Base-by-base conservation (phyloP, 192 early-diverging fungal genomes). In the Coemansia sp. region DNA sequence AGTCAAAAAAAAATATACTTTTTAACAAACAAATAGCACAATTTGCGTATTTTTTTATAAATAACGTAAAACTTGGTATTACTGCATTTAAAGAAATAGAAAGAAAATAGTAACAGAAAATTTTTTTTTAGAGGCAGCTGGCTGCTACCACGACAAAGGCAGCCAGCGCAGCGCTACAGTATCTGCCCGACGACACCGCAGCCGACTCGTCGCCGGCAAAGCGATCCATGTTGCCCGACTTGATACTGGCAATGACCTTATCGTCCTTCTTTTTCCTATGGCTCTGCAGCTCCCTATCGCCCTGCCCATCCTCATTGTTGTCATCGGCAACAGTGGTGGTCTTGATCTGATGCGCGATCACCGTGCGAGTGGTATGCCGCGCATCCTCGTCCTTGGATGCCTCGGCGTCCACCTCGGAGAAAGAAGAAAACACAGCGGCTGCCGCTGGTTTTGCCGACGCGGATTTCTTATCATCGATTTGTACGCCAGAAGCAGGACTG, bases 171-270 rank as follows among this genome's bases (percentile, higher is more conserved):
- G 22, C 37, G 4, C 39, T 51, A 32, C 61, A 63, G 45, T 63
- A 63, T 43, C 41, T 43, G 43, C 43, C 41, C 18, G 8, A 28
- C 15, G 66, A 60, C 5, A 35, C 18, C 2, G 54, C 67, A 1
- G 22, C 39, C 11, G 67, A 68, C 33, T 68, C 67, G 35, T 61
- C 48, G 5, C 61, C 67, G 7, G 43, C 67, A 38, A 61, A 61
- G 18, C 58, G 58, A 61, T 68, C 59, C 48, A 68, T 59, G 28
- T 22, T 12, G 20, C 67, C 59, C 2, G 56, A 33, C 56, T 67
- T 48, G 56, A 41, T 14, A 17, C 66, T 67, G 22, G 43, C 55
- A 51, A 61, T 37, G 35, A 37, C 28, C 37, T 61, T 61, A 37
- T 37, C 59, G 59, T 41, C 38, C 59, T 61, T 61, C 38, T 61